Base-by-base conservation (phyloP, 345 rosid genomes). In the Moringa oleifera region DNA sequence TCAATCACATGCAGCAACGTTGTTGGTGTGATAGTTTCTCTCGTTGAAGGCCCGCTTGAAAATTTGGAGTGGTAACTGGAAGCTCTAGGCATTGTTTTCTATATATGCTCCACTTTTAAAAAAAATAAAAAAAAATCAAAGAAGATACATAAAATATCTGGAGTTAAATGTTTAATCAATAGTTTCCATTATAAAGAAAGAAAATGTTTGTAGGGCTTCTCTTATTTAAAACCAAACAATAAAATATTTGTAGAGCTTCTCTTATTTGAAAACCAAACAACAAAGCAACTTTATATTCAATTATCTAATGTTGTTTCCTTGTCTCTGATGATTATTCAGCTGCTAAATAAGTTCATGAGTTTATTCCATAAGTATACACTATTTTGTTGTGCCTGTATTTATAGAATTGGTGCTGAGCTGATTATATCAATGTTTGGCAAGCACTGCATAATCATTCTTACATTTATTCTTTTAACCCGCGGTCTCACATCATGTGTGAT, bases 41-140 rank as follows among this genome's bases (percentile, higher is more conserved):
- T 94, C 53, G 82, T 90, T 13, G 99, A 86, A 76, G 65, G 75
- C 15, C 96, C 99, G 0, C 85, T 93, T 37, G 90, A 94, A 67
- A 82, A 86, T 69, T 79, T 90, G 74, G 97, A 88, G 69, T 54
- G 73, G 96, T 90, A 69, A 73, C 80, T 51, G 6, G 19, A 5
- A 4, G 12, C 17, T 15, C 47, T 41, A 41, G 6, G 12, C 47
- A 41, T 41, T 41, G 47, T 7, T 41, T 41, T 4, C 13, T n/a
- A 41, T 4, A 41, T 5, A 9, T 41, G 47, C 17, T 41, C 13
- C 9, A 11, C 12, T 41, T 41, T 11, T 33, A 33, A 33, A 16
- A n/a, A n/a, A n/a, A n/a, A n/a, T n/a, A n/a, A n/a, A n/a, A n/a
- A n/a, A n/a, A n/a, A n/a, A n/a, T n/a, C n/a, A n/a, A n/a, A 41